A percentile compares a stretch with the other conserved stretches of the same genome.
Evolutionary conservation across 495 filamentous ascomycete species (phyloP).

Genomic region (Penicilliopsis zonata): DNA sequence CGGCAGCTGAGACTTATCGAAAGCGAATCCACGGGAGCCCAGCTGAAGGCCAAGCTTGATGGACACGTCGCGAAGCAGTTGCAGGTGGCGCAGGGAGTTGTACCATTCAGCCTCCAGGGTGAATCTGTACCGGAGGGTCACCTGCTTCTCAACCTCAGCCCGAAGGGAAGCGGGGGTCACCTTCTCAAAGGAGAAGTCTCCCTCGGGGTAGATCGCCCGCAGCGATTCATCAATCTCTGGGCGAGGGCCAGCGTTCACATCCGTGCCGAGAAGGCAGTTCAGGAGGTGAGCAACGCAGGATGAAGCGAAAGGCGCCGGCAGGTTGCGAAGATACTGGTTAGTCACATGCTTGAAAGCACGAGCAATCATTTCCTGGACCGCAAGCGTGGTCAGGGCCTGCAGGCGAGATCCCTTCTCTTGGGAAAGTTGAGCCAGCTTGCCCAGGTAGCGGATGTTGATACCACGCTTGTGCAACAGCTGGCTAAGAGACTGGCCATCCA

Average conservation of each 20-base stretch:
- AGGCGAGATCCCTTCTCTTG: constrained; percentile 57
- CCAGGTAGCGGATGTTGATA: constrained; percentile 93
- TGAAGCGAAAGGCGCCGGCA: constrained; percentile 67
- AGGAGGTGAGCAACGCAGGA: constrained; percentile 76
- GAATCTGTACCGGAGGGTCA: constrained; percentile 61
- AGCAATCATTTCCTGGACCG: constrained; percentile 84
- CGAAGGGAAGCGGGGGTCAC: constrained; percentile 61
- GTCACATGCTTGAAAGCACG: constrained; percentile 90
- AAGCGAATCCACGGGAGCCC: constrained; percentile 68
- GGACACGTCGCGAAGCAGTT: constrained; percentile 79
- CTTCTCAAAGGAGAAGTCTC: constrained; percentile 70
- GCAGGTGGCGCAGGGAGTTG: constrained; percentile 53
- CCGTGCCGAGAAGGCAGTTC: constrained; percentile 82
- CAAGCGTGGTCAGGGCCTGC: constrained; percentile 60
- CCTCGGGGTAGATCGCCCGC: constrained; percentile 63
- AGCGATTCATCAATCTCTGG: constrained; percentile 67
- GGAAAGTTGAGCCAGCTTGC: constrained; percentile 61
- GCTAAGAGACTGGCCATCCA: constrained; percentile 88
- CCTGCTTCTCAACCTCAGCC: constrained; percentile 58
- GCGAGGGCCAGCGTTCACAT: constrained; percentile 61
- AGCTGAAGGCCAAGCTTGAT: constrained; percentile 90
- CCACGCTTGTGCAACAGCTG: constrained; percentile 91
- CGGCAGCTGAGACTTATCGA: constrained; percentile 37
- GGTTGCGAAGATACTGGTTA: constrained; percentile 61
- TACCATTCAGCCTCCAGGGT: constrained; percentile 57